Evolutionary conservation across 768 basidiomycete genomes (phyloP).

Genomic region (Naganishia onofrii): DNA sequence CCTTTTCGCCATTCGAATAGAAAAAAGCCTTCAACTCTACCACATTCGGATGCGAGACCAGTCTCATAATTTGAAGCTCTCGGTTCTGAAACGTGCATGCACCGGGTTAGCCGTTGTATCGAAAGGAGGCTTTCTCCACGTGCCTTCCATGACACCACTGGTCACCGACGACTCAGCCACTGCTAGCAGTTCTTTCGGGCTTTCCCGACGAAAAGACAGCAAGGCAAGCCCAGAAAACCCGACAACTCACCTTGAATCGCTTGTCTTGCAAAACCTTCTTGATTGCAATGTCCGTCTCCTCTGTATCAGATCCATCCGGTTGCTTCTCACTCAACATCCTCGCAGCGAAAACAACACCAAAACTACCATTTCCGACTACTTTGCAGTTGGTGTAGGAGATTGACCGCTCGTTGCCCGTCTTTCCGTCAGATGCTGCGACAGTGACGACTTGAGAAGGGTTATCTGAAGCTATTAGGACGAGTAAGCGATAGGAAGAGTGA

Average conservation of each 20-base stretch:
- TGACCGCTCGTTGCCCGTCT: conserved; percentile 79
- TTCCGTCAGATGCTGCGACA: conserved; percentile 92
- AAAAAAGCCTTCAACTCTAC: conserved; percentile 97
- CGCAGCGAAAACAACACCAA: conserved; percentile 97
- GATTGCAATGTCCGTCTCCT: conserved; percentile 79
- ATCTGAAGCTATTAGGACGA: conserved; percentile 56
- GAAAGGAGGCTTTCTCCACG: background rate
- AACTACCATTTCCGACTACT: conserved; percentile 97
- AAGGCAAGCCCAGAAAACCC: background rate
- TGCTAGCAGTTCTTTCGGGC: background rate
- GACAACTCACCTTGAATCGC: conserved; percentile 88
- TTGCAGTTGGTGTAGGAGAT: conserved; percentile 96
- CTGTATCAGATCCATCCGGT: conserved; percentile 41
- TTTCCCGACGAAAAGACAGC: background rate
- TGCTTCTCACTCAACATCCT: conserved; percentile 62
- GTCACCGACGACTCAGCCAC: no score
- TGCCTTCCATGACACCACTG: background rate
- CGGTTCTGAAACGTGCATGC: conserved; percentile 69
- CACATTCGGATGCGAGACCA: conserved; percentile 94
- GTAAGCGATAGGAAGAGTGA: background rate
- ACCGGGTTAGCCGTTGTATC: background rate
- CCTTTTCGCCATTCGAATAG: conserved; percentile 99
- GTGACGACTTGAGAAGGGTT: conserved; percentile 96
- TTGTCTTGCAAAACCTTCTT: conserved; percentile 99
- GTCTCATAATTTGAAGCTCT: conserved; percentile 97